A percentile compares a stretch with the other conserved stretches of the same genome.
phyloP scores from a whole-genome alignment of 768 basidiomycete species.

The Harrya chromipes region DNA sequence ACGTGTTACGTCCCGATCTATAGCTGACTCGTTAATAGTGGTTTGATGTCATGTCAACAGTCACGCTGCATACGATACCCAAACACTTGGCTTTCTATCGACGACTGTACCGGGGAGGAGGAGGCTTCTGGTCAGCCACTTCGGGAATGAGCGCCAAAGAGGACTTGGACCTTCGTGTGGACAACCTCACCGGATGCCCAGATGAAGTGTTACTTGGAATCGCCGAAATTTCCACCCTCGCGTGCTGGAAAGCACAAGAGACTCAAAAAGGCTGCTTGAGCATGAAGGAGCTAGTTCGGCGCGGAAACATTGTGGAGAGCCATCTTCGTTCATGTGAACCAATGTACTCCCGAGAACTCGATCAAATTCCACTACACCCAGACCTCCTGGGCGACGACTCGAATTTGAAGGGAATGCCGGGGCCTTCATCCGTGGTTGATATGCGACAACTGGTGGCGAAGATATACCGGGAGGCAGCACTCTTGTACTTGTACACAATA shows the following conservation, averaged over 20 bases:
- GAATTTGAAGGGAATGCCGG: constrained; percentile 25
- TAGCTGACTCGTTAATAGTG: constrained; percentile 47
- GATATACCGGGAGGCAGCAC: constrained; percentile 63
- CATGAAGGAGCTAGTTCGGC: constrained; percentile 67
- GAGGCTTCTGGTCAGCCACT: constrained; percentile 43
- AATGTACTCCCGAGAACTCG: constrained; percentile 28
- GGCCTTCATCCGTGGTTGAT: constrained; percentile 38
- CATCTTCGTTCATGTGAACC: constrained; percentile 47
- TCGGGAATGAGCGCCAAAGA: constrained; percentile 29
- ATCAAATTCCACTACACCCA: constrained; percentile 41
- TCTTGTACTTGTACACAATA: constrained; percentile 69
- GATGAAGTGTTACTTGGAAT: constrained; percentile 75
- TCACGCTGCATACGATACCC: constrained; percentile 59
- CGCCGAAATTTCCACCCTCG: constrained; percentile 68
- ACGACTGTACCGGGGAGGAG: constrained; percentile 54
- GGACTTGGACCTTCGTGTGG: constrained; percentile 56
- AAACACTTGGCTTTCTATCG: constrained; percentile 66
- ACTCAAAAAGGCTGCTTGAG: constrained; percentile 64
- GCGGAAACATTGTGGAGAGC: constrained; percentile 71
- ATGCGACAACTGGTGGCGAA: constrained; percentile 46
- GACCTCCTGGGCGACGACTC: constrained; percentile 29
- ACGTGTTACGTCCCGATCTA: not conserved
- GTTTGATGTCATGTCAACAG: constrained; percentile 71
- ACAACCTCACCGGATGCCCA: constrained; percentile 70
- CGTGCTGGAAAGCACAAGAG: constrained; percentile 71